These are phyloP conservation scores for Claviceps humidiphila DNA, from an alignment of 2,329 filamentous ascomycete species.

Conservation along the genomic window DNA sequence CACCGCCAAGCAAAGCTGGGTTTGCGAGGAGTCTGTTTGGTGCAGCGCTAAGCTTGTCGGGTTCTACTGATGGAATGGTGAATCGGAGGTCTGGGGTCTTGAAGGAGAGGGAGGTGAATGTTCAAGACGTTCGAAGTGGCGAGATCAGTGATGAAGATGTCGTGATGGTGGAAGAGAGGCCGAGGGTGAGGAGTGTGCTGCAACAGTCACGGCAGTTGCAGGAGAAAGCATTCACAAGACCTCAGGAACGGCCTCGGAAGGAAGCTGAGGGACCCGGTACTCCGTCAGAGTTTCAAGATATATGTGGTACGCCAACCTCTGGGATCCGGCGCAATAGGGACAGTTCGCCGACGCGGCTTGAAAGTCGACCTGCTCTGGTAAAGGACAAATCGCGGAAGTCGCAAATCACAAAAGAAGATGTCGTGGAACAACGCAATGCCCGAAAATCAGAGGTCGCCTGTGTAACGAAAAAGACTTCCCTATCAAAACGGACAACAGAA, in stretches of 20 bases:
- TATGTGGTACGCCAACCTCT: neutral
- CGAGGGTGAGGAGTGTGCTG: neutral
- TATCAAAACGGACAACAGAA: neutral
- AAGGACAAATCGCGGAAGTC: neutral
- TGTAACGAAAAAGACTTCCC: neutral
- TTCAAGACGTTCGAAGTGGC: neutral
- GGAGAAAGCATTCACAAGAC: neutral
- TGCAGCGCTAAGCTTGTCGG: conserved; percentile 18
- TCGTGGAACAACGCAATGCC: neutral
- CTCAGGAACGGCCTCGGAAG: neutral
- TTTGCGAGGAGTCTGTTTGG: conserved; percentile 24
- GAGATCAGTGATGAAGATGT: conserved; percentile 6
- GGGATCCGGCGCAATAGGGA: neutral
- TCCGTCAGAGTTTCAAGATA: too few relatives aligned
- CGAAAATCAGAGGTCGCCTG: neutral
- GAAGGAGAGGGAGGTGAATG: conserved; percentile 10
- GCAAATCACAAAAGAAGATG: neutral
- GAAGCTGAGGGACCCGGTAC: neutral
- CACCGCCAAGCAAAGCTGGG: conserved; percentile 20
- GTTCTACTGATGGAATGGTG: conserved; percentile 9
- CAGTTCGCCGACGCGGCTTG: too few relatives aligned
- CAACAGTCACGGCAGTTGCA: neutral
- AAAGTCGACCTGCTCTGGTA: neutral
- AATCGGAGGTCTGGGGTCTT: conserved; percentile 8
- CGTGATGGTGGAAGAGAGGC: conserved; percentile 5